Percentiles rank a stretch among this genome's conserved stretches.
These are phyloP conservation scores for Hypomyces perniciosus DNA, from an alignment of 2,329 filamentous ascomycete species.

Conservation along the genomic window DNA sequence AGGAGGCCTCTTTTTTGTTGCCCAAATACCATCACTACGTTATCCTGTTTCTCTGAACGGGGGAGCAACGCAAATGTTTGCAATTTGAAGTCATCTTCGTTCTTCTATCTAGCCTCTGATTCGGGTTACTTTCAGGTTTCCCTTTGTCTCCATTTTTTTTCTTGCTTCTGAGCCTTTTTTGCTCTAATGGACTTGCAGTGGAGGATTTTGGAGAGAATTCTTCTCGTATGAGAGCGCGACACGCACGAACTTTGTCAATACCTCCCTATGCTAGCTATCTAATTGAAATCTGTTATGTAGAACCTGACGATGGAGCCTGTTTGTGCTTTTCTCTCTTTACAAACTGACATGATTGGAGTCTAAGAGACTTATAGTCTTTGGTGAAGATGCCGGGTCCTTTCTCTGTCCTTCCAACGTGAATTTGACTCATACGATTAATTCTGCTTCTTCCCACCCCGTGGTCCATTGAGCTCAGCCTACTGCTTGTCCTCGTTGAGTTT, in stretches of 20 bases:
- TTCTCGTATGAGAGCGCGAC: neutral
- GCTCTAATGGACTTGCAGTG: neutral
- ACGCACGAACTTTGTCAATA: neutral
- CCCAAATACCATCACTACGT: neutral
- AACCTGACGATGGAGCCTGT: conserved; percentile 7
- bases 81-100: conserved; percentile 5
- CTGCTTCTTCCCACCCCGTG: neutral
- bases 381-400: neutral
- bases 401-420: neutral
- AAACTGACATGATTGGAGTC: no score
- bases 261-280: neutral
- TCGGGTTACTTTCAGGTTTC: conserved; percentile 3
- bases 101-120: conserved; percentile 11
- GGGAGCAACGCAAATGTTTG: neutral
- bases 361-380: neutral
- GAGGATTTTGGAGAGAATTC: neutral
- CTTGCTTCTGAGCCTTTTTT: conserved; percentile 8
- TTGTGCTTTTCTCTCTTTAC: neutral
- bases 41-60: neutral
- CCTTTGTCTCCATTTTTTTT: conserved; percentile 7
- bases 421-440: neutral
- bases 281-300: conserved; percentile 11
- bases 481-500: neutral
- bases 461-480: no score
- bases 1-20: neutral